Percentiles rank a stretch among this genome's conserved stretches.
These are phyloP conservation scores for Eucalyptus globulus DNA, from an alignment of 345 rosid species.

Conservation along the genomic window DNA sequence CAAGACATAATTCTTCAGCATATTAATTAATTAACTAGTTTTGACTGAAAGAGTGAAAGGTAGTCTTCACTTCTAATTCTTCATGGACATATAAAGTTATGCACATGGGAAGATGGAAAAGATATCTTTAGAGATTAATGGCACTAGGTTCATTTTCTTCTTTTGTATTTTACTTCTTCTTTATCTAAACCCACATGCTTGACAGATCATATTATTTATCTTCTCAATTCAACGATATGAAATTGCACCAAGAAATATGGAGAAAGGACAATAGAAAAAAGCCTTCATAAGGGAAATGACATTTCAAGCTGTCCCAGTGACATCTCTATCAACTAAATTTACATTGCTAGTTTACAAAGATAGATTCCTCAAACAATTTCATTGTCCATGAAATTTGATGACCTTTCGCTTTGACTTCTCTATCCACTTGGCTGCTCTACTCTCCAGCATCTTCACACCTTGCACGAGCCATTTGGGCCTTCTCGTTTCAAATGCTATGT, in stretches of 20 bases:
- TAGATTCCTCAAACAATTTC: background rate
- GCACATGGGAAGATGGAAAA: background rate
- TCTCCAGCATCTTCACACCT: background rate
- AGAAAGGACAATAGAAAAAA: background rate
- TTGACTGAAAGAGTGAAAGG: too few relatives aligned
- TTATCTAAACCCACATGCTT: rapidly evolving
- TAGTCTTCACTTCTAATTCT: background rate
- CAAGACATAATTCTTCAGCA: background rate
- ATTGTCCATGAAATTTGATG: background rate
- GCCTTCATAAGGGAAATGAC: background rate
- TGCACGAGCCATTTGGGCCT: background rate
- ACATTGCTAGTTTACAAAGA: background rate
- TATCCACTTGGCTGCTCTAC: background rate
- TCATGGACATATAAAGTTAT: background rate
- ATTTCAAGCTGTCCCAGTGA: rapidly evolving
- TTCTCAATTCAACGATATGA: background rate
- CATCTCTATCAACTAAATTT: background rate
- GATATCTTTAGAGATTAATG: background rate
- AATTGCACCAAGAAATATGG: background rate
- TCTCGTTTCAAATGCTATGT: background rate
- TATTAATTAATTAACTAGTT: too few relatives aligned
- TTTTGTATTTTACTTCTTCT: background rate
- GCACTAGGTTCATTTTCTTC: background rate
- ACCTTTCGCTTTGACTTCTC: background rate
- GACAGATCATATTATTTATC: background rate